Evolutionary conservation across 352 stramenopile species (phyloP).

Genomic region (Thraustotheca clavata): DNA sequence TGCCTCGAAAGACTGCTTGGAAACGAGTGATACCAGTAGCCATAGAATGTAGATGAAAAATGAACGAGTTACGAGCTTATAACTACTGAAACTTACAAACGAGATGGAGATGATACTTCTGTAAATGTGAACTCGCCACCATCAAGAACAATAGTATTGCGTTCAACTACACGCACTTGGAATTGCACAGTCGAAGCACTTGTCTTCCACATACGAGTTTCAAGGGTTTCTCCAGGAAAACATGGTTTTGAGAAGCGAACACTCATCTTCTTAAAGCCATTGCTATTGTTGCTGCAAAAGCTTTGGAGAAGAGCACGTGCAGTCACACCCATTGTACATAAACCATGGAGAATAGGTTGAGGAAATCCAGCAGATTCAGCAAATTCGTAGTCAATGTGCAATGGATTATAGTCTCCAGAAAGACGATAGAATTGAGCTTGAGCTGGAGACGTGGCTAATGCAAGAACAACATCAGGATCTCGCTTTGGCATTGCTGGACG

Average conservation of each 20-base stretch:
- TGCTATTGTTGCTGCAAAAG: constrained; percentile 60
- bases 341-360: constrained; percentile 88
- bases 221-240: constrained; percentile 80
- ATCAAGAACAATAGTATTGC: constrained; percentile 64
- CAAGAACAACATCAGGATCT: constrained; percentile 46
- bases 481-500: constrained; percentile 70
- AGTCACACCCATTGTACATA: constrained; percentile 89
- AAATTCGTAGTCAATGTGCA: constrained; percentile 88
- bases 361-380: constrained; percentile 68
- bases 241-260: constrained; percentile 83
- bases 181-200: constrained; percentile 42
- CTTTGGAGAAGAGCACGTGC: constrained; percentile 68
- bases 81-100: background rate
- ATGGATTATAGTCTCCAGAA: constrained; percentile 92
- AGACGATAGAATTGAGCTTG: constrained; percentile 90
- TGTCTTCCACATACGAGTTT: constrained; percentile 72
- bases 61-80: background rate
- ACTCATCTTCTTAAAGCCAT: constrained; percentile 76
- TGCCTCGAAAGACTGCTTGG: constrained; percentile 49
- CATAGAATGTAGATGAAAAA: background rate
- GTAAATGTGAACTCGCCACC: constrained; percentile 65
- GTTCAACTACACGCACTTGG: constrained; percentile 67
- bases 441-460: constrained; percentile 55
- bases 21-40: constrained; percentile 30
- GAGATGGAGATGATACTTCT: background rate